Evolutionary conservation across 352 stramenopile species (phyloP), one percentile per base, ranked within the genome.

Genomic region (Phytopythium vexans): DNA sequence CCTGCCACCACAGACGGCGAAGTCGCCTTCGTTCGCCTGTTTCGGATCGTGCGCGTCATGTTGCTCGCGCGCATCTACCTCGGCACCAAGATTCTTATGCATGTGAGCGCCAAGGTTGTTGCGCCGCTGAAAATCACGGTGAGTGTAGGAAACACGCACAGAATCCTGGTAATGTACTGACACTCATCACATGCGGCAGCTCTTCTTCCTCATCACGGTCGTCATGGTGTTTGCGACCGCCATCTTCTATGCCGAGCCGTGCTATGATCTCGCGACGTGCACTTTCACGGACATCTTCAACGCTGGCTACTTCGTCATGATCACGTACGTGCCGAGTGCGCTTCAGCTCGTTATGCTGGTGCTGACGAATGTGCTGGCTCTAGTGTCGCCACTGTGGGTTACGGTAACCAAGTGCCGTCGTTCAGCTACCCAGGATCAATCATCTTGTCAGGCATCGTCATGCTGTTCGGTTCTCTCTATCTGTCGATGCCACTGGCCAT

Each of bases 231-330:
- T 82, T 50, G 71, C 71, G 5, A 82, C 74, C 7, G 68, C 62
- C 4, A 69, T 85, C 12, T 85, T 75, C 58, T 82, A 81, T 40
- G 60, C 72, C n/a, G 60, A 82, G 34, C 74, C 74, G 11, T 85
- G 74, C 43, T 85, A 82, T 48, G 59, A 85, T 31, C 53, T 82
- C 1, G 41, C 72, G 14, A 68, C 60, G 3, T 85, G 71, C 56
- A 67, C 60, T 1, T 86, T 86, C 49, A 82, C 72, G 2, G 74
- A 86, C 40, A 78, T 86, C 41, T 75, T 86, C 45, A 86, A 86
- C 57, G 64, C 74, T 0, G 72, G 61, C 14, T 86, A 86, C 58
- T 86, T 76, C 31, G 60, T 83, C 42, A 86, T 86, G 72, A 44
- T 77, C 38, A 85, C 74, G 68, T 84, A 75, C 39, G 62, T 53